Evolutionary conservation across 805 yeast species (phyloP).

Genomic region (Wickerhamomyces queroliae): DNA sequence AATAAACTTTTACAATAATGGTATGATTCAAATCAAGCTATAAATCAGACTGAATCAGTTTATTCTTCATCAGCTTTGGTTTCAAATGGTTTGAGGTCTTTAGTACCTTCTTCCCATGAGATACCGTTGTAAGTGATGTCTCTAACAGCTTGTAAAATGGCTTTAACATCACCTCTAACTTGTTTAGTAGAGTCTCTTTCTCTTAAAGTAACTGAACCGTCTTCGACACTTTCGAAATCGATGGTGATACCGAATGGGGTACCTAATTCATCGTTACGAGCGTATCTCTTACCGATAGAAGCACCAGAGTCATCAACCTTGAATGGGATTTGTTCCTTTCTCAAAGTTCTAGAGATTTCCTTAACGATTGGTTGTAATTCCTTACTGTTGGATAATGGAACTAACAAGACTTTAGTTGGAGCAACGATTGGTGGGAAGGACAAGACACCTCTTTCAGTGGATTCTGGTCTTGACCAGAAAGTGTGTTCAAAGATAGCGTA

Average conservation of each 20-base stretch:
- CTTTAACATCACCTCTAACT: constrained; percentile 85
- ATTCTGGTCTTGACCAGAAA: constrained; percentile 93
- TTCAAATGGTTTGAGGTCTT: constrained; percentile 66
- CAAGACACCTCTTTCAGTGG: constrained; percentile 79
- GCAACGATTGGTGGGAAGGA: constrained; percentile 95
- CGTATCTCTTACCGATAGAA: constrained; percentile 95
- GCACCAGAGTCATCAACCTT: constrained; percentile 97
- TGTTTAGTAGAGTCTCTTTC: constrained; percentile 97
- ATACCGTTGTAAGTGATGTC: constrained; percentile 68
- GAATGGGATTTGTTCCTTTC: constrained; percentile 81
- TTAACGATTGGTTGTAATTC: constrained; percentile 72
- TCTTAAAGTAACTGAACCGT: constrained; percentile 86
- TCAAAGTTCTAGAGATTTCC: constrained; percentile 63
- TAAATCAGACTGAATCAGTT: background rate
- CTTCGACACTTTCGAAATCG: constrained; percentile 88
- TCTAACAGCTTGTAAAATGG: constrained; percentile 67
- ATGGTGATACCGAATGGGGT: constrained; percentile 98
- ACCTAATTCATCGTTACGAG: constrained; percentile 97
- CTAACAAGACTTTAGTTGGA: constrained; percentile 94
- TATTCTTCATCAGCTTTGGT: constrained; percentile 45
- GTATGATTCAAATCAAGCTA: no score
- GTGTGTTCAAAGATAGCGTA: constrained; percentile 91
- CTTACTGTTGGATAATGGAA: constrained; percentile 84
- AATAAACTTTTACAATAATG: no score
- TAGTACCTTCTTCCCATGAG: constrained; percentile 85